Percentiles rank a stretch among this genome's conserved stretches.
Conservation (phyloP, 495 filamentous ascomycete species). For the Hypoxylon intermedium region DNA sequence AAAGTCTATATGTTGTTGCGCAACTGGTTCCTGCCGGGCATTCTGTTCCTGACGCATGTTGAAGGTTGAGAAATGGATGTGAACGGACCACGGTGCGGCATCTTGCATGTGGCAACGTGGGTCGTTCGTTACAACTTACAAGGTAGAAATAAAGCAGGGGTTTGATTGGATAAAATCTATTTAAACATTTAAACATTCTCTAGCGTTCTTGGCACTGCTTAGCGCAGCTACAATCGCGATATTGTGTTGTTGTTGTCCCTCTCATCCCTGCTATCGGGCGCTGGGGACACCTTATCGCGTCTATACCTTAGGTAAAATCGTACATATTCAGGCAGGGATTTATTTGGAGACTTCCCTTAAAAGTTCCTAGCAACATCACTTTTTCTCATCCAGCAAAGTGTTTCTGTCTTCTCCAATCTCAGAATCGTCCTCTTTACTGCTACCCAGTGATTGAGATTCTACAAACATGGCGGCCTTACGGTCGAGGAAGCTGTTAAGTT, state of each 20-base stretch:
- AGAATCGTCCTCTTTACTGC: not conserved
- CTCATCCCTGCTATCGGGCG: no score
- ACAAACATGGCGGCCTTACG: slow-evolving; percentile 45
- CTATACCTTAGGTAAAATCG: not conserved
- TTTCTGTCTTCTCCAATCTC: no score
- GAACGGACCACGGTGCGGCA: not conserved
- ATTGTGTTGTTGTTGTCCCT: not conserved
- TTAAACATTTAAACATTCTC: not conserved
- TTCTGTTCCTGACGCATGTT: not conserved
- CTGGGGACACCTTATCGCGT: slow-evolving; percentile 20
- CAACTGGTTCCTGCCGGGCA: not conserved
- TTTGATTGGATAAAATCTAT: slow-evolving; percentile 1
- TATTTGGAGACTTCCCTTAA: no score
- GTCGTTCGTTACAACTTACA: no score
- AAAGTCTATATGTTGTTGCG: not conserved
- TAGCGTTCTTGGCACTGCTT: slow-evolving; percentile 2
- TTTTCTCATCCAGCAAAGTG: slow-evolving; percentile 6
- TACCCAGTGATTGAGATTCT: not conserved
- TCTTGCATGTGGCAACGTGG: no score
- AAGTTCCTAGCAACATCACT: not conserved
- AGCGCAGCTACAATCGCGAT: not conserved
- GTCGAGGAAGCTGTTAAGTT: slow-evolving; percentile 59
- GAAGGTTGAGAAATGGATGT: slow-evolving; percentile 1
- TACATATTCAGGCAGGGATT: no score
- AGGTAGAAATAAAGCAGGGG: slow-evolving; percentile 7